These are phyloP conservation scores for Porphyrellus cyaneotinctus DNA, from an alignment of 768 basidiomycete genomes.

Conservation along the genomic window DNA sequence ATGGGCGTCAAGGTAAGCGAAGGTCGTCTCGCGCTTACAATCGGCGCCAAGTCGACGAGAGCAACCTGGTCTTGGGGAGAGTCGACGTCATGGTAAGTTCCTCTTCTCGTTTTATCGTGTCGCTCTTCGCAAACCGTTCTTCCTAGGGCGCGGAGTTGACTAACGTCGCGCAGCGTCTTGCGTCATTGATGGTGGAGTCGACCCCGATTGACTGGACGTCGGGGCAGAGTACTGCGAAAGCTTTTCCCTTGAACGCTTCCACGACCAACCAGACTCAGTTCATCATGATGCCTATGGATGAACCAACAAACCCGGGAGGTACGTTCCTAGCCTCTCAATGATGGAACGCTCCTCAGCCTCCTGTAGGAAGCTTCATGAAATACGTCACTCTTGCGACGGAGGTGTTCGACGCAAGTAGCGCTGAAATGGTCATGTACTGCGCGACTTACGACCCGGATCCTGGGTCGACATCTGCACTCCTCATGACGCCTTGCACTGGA, in stretches of 20 bases:
- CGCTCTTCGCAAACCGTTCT: neutral
- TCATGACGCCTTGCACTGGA: constrained; percentile 47
- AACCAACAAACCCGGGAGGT: constrained; percentile 9
- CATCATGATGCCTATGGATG: constrained; percentile 32
- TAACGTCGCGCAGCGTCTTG: constrained; percentile 14
- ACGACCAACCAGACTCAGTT: constrained; percentile 44
- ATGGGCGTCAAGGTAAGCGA: neutral
- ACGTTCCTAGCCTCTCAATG: neutral
- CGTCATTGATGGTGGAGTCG: constrained; percentile 21
- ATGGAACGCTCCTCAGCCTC: neutral
- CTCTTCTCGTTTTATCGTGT: constrained; percentile 1
- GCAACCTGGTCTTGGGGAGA: constrained; percentile 35
- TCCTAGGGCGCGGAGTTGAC: constrained; percentile 2
- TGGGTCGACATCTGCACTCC: constrained; percentile 44
- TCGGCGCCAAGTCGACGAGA: constrained; percentile 14
- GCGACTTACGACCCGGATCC: constrained; percentile 60
- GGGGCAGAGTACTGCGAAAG: constrained; percentile 25
- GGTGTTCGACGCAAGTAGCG: constrained; percentile 38
- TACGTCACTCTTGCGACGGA: constrained; percentile 43
- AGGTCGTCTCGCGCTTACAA: neutral
- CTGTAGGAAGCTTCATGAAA: constrained; percentile 15
- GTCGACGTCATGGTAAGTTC: constrained; percentile 48
- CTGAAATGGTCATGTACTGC: constrained; percentile 44
- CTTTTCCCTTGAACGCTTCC: constrained; percentile 47
- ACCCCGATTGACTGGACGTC: constrained; percentile 27